Conservation (phyloP, 768 basidiomycete genomes). For the Tricholoma terreum region DNA sequence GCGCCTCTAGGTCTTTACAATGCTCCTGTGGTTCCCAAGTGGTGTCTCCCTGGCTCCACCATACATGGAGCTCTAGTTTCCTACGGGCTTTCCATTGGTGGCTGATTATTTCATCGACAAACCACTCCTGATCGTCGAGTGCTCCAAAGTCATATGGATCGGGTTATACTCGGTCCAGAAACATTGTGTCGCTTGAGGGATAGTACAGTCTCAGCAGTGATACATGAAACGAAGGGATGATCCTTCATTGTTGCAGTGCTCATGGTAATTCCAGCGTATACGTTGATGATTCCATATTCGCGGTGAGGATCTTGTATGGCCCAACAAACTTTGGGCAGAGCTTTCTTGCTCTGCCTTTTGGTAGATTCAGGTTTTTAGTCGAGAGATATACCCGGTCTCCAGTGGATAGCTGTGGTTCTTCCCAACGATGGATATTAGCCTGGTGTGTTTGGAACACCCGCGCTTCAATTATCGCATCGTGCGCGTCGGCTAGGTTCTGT, state of each 20-base stretch:
- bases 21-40: constrained; percentile 3
- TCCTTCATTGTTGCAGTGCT: constrained; percentile 6
- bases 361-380: too few species aligned
- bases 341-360: too few species aligned
- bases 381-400: too few species aligned
- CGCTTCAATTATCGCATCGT: too few species aligned
- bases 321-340: too few species aligned
- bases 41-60: constrained; percentile 1
- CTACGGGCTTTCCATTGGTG: neutral
- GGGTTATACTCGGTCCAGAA: constrained; percentile 26
- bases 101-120: constrained; percentile 3
- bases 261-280: neutral
- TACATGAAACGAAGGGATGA: constrained; percentile 36
- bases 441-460: too few species aligned
- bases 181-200: constrained; percentile 27
- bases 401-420: too few species aligned
- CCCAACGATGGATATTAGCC: too few species aligned
- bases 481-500: too few species aligned
- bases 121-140: constrained; percentile 4
- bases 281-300: too few species aligned
- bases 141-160: constrained; percentile 5
- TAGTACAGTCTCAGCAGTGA: constrained; percentile 25
- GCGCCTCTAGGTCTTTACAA: constrained; percentile 24
- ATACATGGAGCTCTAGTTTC: constrained; percentile 3
- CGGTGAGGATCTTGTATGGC: too few species aligned